A percentile compares a stretch with the other conserved stretches of the same genome.
Evolutionary conservation across 805 yeast genomes (phyloP).

Genomic region (Lachancea meyersii): DNA sequence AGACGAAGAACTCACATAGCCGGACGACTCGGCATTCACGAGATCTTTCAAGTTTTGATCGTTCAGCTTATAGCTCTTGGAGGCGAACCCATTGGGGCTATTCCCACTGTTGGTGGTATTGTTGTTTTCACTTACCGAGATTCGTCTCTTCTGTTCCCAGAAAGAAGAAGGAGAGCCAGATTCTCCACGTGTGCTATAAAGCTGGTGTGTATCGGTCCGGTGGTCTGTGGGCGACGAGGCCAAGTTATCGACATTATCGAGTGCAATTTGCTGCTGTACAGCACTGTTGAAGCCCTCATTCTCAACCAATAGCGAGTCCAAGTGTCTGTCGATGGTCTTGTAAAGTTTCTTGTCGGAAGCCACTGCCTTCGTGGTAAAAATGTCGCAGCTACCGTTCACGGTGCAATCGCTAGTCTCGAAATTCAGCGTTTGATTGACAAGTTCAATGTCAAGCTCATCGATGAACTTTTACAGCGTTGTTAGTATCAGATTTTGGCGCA

Average conservation of each 20-base stretch:
- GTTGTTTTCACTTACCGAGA: slow-evolving; percentile 30
- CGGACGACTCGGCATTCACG: slow-evolving; percentile 25
- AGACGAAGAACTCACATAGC: slow-evolving; percentile 29
- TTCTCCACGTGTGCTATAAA: slow-evolving; percentile 11
- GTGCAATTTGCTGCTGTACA: slow-evolving; percentile 20
- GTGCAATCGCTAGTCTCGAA: slow-evolving; percentile 71
- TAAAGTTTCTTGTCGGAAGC: slow-evolving; percentile 84
- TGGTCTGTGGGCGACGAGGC: slow-evolving; percentile 9
- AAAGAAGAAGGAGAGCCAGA: slow-evolving; percentile 28
- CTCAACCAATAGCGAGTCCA: slow-evolving; percentile 45
- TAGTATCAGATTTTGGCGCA: neutral
- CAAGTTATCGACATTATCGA: slow-evolving; percentile 15
- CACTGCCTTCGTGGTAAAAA: slow-evolving; percentile 90
- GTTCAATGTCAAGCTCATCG: slow-evolving; percentile 88
- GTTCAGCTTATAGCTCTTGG: slow-evolving; percentile 28
- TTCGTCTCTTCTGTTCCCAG: slow-evolving; percentile 39
- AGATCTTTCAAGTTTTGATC: slow-evolving; percentile 33
- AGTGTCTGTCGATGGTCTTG: slow-evolving; percentile 78
- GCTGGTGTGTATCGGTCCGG: slow-evolving; percentile 1
- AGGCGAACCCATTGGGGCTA: slow-evolving; percentile 7
- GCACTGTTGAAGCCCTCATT: slow-evolving; percentile 33
- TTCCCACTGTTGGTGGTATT: too few relatives aligned
- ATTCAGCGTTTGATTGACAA: slow-evolving; percentile 77
- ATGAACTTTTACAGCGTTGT: slow-evolving; percentile 54
- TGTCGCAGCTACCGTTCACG: slow-evolving; percentile 84